Conservation (phyloP, 495 filamentous ascomycete species). For the Tuber magnatum region DNA sequence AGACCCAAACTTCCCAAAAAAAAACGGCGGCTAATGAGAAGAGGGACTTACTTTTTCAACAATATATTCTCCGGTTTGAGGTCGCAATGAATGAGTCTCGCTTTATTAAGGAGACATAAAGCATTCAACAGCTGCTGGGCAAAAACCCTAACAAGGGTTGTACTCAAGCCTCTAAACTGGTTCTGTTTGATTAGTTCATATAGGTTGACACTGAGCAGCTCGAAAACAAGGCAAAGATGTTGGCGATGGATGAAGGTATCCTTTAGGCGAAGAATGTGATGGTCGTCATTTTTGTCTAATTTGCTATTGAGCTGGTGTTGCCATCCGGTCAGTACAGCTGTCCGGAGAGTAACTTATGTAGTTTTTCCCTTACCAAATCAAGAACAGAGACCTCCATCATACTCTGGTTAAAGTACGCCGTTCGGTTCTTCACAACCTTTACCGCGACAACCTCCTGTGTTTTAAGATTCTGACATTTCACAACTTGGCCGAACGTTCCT, state of each 20-base stretch:
- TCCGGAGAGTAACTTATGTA: neutral
- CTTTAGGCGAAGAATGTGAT: conserved; percentile 90
- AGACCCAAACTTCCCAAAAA: conserved; percentile 14
- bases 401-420: conserved; percentile 99
- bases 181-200: conserved; percentile 99
- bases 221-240: conserved; percentile 95
- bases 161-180: conserved; percentile 95
- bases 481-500: conserved; percentile 98
- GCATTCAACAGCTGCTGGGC: conserved; percentile 94
- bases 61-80: conserved; percentile 98
- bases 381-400: conserved; percentile 99
- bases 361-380: conserved; percentile 63
- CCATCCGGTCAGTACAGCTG: conserved; percentile 20
- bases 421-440: conserved; percentile 98
- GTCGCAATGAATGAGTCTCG: conserved; percentile 95
- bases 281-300: conserved; percentile 98
- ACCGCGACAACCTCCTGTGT: conserved; percentile 98
- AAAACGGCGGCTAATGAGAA: neutral
- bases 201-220: conserved; percentile 92
- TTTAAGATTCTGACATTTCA: conserved; percentile 98
- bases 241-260: conserved; percentile 98
- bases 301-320: conserved; percentile 81
- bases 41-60: conserved; percentile 69
- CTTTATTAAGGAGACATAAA: conserved; percentile 87
- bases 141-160: conserved; percentile 94